Base-by-base conservation (phyloP, 1,139 yeast species). In the Hemisphaericaspora lyxosophila region DNA sequence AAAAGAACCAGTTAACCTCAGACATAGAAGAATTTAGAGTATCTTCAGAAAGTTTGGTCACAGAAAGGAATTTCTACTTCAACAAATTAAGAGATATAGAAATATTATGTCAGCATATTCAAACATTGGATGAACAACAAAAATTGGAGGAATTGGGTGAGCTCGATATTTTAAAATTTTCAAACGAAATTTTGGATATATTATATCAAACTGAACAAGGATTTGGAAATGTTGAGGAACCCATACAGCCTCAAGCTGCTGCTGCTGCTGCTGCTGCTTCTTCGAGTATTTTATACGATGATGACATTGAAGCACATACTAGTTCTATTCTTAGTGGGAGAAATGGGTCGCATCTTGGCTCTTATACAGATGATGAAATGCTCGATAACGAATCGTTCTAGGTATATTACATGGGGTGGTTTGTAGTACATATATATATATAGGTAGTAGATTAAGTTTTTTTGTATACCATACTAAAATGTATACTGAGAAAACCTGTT, bases 21-120 rank as follows among this genome's bases (percentile, higher is more conserved):
- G 87, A 83, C 49, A 51, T 79, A 30, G 65, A 65, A 20, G 82
- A 80, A 45, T 73, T 68, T 48, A 73, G 70, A 44, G 62, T 71
- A 13, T 73, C 79, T 13, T 69, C 78, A 23, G 80, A 78, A 38
- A 76, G 80, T 20, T 67, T 86, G 41, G 85, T 82, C 51, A 73
- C 74, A 1, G 98, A 94, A 57, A 77, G 97, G 44, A 85, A 87
- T 55, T 89, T 92, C 53, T 92, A 92, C 60, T 92, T 87, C 62
- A 83, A 85, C 52, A 92, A 92, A 62, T 70, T 92, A 38, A 76
- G 96, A 44, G 95, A 85, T 44, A 86, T 92, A 44, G 98, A 92
- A 60, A 79, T 88, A 24, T 63, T 90, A 37, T 77, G 85, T 15
- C 89, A 85, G 54, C 75, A 81, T 25, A 75, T 85, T 12, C 75